Conservation (phyloP, 805 yeast genomes). For the Ogataea polymorpha region DNA sequence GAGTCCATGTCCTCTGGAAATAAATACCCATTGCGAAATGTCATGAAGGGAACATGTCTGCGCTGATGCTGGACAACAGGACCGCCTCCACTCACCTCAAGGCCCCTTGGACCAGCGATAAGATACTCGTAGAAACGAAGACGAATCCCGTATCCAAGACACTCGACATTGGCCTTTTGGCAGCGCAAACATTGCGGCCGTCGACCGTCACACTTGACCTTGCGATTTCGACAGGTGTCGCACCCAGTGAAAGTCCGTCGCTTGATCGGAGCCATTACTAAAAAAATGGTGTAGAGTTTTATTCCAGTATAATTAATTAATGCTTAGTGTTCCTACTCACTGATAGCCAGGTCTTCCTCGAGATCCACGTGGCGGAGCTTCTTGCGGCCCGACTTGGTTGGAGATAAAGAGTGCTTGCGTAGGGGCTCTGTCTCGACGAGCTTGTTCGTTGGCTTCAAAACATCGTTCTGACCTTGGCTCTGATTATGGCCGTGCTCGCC, state of each 20-base stretch:
- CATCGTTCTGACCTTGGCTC: neutral
- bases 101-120: constrained; percentile 29
- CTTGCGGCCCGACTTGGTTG: constrained; percentile 15
- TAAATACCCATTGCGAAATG: constrained; percentile 38
- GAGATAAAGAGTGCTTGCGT: constrained; percentile 18
- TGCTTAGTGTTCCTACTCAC: constrained; percentile 11
- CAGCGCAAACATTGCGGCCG: constrained; percentile 48
- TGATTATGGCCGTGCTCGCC: neutral
- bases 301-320: neutral
- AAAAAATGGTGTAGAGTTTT: neutral
- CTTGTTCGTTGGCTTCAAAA: constrained; percentile 4
- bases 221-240: constrained; percentile 52
- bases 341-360: constrained; percentile 17
- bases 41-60: constrained; percentile 43
- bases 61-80: constrained; percentile 33
- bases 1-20: constrained; percentile 39
- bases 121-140: constrained; percentile 45
- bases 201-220: constrained; percentile 50
- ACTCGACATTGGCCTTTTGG: constrained; percentile 39
- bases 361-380: constrained; percentile 19
- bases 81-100: constrained; percentile 6
- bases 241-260: constrained; percentile 46
- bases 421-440: neutral
- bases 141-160: constrained; percentile 49
- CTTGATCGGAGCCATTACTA: constrained; percentile 7